Evolutionary conservation across 2,329 filamentous ascomycete species (phyloP).

Genomic region (Botryotinia globosa): DNA sequence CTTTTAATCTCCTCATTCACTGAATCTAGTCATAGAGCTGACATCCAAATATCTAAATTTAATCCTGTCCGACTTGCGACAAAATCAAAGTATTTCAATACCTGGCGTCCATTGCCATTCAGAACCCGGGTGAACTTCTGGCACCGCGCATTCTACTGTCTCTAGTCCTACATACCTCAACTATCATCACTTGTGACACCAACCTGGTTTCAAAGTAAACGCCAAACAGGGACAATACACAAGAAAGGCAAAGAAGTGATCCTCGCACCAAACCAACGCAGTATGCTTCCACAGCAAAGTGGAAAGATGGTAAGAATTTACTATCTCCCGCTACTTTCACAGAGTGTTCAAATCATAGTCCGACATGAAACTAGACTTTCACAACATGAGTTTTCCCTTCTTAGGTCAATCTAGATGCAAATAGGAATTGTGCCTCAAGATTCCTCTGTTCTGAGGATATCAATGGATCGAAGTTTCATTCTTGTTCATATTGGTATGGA

Average conservation of each 20-base stretch:
- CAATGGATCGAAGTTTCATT: neutral
- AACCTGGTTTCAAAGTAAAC: neutral
- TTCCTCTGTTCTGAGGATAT: neutral
- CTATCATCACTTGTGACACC: neutral
- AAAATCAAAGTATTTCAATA: no score
- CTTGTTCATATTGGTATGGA: neutral
- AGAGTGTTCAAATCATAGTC: neutral
- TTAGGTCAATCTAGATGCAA: neutral
- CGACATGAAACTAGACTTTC: no score
- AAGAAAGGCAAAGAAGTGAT: neutral
- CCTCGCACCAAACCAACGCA: neutral
- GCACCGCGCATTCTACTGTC: no score
- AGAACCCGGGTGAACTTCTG: neutral
- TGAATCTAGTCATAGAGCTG: no score
- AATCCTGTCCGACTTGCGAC: neutral
- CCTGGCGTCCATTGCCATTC: neutral
- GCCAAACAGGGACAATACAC: fast-evolving
- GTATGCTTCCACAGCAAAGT: neutral
- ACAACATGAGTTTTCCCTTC: neutral
- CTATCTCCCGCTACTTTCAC: neutral
- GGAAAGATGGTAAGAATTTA: neutral
- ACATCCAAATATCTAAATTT: neutral
- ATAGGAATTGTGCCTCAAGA: fast-evolving
- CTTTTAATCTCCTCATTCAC: neutral
- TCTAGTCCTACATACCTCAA: neutral